A percentile compares a stretch with the other conserved stretches of the same genome.
Evolutionary conservation across 805 yeast genomes (phyloP).

Genomic region (Cyberlindnera lachancei): DNA sequence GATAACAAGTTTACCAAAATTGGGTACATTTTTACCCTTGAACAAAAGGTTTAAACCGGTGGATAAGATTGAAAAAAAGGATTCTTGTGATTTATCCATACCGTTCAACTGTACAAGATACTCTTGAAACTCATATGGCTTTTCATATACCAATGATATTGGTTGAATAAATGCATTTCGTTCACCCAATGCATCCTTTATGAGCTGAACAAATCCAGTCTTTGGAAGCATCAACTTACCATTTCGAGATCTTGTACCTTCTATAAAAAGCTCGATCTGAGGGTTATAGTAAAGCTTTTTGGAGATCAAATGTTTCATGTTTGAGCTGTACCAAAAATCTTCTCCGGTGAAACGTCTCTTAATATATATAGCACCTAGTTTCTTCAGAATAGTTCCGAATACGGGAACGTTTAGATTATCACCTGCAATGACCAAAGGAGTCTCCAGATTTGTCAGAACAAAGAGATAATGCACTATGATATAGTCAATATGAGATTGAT

Average conservation of each 20-base stretch:
- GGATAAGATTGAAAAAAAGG: conserved; percentile 10
- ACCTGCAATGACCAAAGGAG: conserved; percentile 20
- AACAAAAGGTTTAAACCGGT: conserved; percentile 8
- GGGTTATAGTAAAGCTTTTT: conserved; percentile 6
- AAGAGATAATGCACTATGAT: conserved; percentile 16
- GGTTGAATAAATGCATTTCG: conserved; percentile 11
- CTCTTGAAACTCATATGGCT: conserved; percentile 20
- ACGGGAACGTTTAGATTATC: conserved; percentile 19
- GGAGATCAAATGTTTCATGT: conserved; percentile 8
- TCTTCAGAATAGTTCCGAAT: conserved; percentile 13
- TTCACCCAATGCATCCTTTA: conserved; percentile 9
- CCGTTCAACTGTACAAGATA: conserved; percentile 19
- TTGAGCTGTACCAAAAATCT: conserved; percentile 14
- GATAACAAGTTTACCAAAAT: conserved; percentile 18
- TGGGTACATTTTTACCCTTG: conserved; percentile 3
- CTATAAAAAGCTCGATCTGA: conserved; percentile 17
- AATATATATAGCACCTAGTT: conserved; percentile 17
- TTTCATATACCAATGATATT: conserved; percentile 16
- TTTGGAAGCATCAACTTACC: conserved; percentile 19
- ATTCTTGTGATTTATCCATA: conserved; percentile 18
- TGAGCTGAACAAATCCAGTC: conserved; percentile 15
- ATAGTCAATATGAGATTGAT: conserved; percentile 19
- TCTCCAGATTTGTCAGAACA: conserved; percentile 12
- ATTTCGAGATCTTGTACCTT: conserved; percentile 20
- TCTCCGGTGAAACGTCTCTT: conserved; percentile 13